Evolutionary conservation across 805 yeast species (phyloP).

Genomic region (Grigorovia humatica): DNA sequence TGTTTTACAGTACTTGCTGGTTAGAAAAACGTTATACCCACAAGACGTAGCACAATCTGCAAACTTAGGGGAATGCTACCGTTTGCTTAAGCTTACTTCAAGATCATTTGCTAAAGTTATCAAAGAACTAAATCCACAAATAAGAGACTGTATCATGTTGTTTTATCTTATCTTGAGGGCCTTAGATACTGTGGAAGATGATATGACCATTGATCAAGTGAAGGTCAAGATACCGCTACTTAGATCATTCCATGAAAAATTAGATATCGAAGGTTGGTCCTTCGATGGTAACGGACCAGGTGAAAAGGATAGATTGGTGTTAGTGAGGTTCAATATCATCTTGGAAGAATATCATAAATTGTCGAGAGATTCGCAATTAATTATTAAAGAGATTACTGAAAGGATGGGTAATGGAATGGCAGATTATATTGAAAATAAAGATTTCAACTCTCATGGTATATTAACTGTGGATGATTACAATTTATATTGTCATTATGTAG

Average conservation of each 20-base stretch:
- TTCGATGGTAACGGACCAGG: constrained; percentile 63
- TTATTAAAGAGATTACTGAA: constrained; percentile 64
- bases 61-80: constrained; percentile 54
- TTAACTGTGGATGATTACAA: constrained; percentile 73
- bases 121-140: constrained; percentile 79
- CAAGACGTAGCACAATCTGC: constrained; percentile 15
- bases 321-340: constrained; percentile 66
- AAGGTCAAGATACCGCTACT: constrained; percentile 64
- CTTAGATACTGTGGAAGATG: constrained; percentile 92
- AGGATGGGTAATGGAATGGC: constrained; percentile 99
- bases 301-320: constrained; percentile 73
- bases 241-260: constrained; percentile 53
- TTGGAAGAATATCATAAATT: constrained; percentile 63
- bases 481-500: constrained; percentile 91
- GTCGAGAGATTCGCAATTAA: constrained; percentile 65
- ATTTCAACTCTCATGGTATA: constrained; percentile 39
- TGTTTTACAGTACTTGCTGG: background rate
- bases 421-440: constrained; percentile 50
- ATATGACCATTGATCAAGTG: constrained; percentile 66
- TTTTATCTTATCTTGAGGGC: constrained; percentile 85
- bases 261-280: constrained; percentile 65
- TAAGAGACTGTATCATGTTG: constrained; percentile 69
- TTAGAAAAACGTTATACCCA: background rate
- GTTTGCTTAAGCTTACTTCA: constrained; percentile 58
- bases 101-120: constrained; percentile 94